phyloP scores from a whole-genome alignment of 1,284 basidiomycete species.

The Sanghuangporus sanghuang region DNA sequence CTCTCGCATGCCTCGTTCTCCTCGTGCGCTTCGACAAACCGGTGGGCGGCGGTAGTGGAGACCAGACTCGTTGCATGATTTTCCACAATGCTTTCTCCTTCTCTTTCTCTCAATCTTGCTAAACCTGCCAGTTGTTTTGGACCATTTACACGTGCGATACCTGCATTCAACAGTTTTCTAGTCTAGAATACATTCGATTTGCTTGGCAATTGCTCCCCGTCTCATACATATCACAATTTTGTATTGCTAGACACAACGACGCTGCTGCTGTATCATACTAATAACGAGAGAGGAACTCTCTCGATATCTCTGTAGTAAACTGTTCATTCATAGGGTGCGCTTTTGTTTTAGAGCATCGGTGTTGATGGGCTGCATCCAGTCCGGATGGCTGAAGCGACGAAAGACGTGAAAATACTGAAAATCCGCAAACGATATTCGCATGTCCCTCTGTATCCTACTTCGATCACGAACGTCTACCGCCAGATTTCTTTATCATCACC shows the following conservation, averaged over 20 bases:
- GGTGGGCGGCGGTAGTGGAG: not conserved
- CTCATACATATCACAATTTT: too few relatives aligned
- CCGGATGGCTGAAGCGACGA: too few relatives aligned
- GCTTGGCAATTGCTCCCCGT: not conserved
- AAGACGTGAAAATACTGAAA: not conserved
- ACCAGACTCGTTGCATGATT: not conserved
- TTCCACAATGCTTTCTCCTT: not conserved
- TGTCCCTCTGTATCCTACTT: not conserved
- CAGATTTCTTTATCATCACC: not conserved
- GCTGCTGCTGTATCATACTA: too few relatives aligned
- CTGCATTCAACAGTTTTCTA: not conserved
- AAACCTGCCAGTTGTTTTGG: not conserved
- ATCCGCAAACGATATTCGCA: not conserved
- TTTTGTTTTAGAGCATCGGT: too few relatives aligned
- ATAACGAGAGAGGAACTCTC: too few relatives aligned
- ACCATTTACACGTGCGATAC: not conserved
- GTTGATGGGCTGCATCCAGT: too few relatives aligned
- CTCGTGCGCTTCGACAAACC: slow-evolving; percentile 1
- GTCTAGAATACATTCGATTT: not conserved
- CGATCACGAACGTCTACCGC: not conserved
- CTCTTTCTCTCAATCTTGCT: not conserved
- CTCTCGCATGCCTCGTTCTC: slow-evolving; percentile 1
- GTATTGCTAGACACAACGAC: too few relatives aligned
- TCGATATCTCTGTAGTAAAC: too few relatives aligned
- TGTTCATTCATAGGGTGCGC: too few relatives aligned